Evolutionary conservation across 2,329 filamentous ascomycete genomes (phyloP).

Genomic region (Penicillium sp.): DNA sequence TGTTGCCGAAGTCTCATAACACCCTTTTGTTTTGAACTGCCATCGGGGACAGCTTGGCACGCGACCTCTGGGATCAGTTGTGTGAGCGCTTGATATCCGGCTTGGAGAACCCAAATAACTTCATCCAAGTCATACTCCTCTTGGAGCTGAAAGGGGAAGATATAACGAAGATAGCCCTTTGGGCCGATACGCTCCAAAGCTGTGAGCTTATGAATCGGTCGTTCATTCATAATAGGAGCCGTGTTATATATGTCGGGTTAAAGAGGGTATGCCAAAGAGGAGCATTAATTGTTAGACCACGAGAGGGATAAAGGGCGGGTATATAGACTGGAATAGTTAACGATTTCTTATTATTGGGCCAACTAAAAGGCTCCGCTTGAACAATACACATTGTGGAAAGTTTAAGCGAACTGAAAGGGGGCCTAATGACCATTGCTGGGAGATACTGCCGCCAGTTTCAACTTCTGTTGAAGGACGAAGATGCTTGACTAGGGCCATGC

Average conservation of each 20-base stretch:
- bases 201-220: conserved; percentile 15
- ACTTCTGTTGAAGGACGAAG: neutral
- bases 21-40: conserved; percentile 29
- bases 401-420: no score
- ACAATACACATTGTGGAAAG: no score
- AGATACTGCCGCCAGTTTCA: neutral
- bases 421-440: neutral
- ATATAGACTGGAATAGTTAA: neutral
- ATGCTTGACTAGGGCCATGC: neutral
- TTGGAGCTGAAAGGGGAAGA: conserved; percentile 35
- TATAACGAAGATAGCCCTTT: conserved; percentile 33
- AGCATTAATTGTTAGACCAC: neutral
- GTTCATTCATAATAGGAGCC: neutral
- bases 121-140: conserved; percentile 29
- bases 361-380: neutral
- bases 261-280: neutral
- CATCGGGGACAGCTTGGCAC: conserved; percentile 33
- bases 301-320: neutral
- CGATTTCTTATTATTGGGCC: no score
- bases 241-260: neutral
- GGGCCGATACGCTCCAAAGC: conserved; percentile 34
- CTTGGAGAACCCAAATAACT: conserved; percentile 1
- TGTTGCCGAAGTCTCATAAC: conserved; percentile 27
- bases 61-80: conserved; percentile 28
- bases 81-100: conserved; percentile 30